Evolutionary conservation across 2,329 filamentous ascomycete genomes (phyloP).

Genomic region (Pseudogymnoascus sp.): DNA sequence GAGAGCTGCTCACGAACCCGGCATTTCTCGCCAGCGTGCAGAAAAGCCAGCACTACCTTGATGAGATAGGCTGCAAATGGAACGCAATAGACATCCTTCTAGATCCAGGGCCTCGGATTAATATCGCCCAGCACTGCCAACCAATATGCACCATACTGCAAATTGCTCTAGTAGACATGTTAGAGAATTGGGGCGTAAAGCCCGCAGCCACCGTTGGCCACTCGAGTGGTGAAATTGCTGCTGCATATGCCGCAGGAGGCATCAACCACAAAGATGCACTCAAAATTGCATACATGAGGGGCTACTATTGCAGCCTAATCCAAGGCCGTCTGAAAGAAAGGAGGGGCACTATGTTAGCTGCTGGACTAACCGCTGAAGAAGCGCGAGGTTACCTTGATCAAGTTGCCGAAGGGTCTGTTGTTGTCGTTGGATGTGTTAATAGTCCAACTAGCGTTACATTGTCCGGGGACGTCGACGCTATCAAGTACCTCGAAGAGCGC

Average conservation of each 20-base stretch:
- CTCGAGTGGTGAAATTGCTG: constrained; percentile 42
- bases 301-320: constrained; percentile 8
- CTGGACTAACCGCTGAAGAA: constrained; percentile 23
- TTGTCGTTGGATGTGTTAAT: constrained; percentile 32
- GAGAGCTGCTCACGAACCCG: constrained; percentile 2
- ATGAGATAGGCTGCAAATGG: background rate
- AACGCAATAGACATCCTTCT: background rate
- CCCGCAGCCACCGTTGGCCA: constrained; percentile 36
- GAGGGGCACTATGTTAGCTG: constrained; percentile 10
- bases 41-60: background rate
- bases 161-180: constrained; percentile 36
- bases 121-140: constrained; percentile 27
- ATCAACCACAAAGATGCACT: constrained; percentile 30
- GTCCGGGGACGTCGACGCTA: constrained; percentile 18
- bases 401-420: background rate
- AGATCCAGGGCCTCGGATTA: constrained; percentile 12
- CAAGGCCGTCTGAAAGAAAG: background rate
- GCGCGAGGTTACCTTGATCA: constrained; percentile 13
- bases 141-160: constrained; percentile 41
- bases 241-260: constrained; percentile 36
- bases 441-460: constrained; percentile 26
- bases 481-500: constrained; percentile 14
- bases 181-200: constrained; percentile 34
- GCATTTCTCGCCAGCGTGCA: background rate
- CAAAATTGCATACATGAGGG: constrained; percentile 39